Evolutionary conservation across 108 stramenopile species (phyloP), one percentile per base, ranked within the genome.

Genomic region (Nitzschia putrida): DNA sequence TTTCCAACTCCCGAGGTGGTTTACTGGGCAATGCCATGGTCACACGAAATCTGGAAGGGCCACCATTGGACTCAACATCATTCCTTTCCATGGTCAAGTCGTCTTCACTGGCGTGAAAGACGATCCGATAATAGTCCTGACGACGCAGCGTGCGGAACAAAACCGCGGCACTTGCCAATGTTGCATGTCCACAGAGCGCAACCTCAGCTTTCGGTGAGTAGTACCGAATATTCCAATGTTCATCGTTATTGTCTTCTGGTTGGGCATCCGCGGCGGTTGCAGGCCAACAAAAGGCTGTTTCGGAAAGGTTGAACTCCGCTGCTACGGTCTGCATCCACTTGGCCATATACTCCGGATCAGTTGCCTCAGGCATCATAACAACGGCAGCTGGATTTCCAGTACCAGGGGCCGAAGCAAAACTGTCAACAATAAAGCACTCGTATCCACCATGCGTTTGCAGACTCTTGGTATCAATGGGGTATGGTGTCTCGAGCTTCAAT

Each of bases 331-430:
- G 81, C 96, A 96, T 97, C 93, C 95, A 98, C n/a, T 69, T 78
- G 55, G 64, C 47, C 11, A 61, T 66, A 26, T 47, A 50, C 13
- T 69, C 55, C 11, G 61, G 41, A 14, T 79, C 71, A 25, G 72
- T 65, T 43, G 57, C 56, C n/a, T 54, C 57, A 11, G 58, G 52
- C 70, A 93, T 64, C 12, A 97, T 59, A 12, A 98, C 96, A 26
- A 99, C 91, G n/a, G 88, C 95, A 21, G 98, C 98, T 18, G 97
- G 92, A 68, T 99, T 99, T 8, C 98, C 98, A 26, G 80, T 80
- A 16, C 94, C 96, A 10, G 80, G 60, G n/a, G 49, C 53, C 14
- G 69, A 66, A 37, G 85, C 74, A 49, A 76, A 76, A 42, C 74
- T 76, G 44, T 99, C 95, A 8, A 96, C 87, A 37, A 89, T 67